Evolutionary conservation across 139 green algal genomes (phyloP), one percentile per base, ranked within the genome.

Genomic region (Asterochloris erici): DNA sequence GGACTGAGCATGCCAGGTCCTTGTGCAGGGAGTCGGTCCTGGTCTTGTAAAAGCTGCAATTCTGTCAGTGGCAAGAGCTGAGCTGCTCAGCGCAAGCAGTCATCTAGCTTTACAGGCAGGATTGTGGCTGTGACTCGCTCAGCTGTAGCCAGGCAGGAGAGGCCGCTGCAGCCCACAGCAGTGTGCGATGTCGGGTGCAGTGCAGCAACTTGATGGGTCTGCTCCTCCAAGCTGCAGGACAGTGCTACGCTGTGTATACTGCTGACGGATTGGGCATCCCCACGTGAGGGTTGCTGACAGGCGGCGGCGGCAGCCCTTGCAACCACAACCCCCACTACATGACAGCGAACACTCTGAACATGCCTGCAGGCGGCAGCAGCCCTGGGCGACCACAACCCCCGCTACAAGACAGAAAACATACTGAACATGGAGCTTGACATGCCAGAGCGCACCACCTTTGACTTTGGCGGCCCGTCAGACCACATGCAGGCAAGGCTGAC

Each of bases 351-450:
- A 94, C 95, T 71, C 84, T 96, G 38, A 89, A 86, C 38, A 78
- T 96, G 60, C 38, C 38, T 54, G 38, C 91, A 90, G 86, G 77
- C 90, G 63, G 88, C 88, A 14, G 88, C 85, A 28, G 85, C 86
- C 38, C 87, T 92, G 78, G 93, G 93, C 26, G 91, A 94, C 78
- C 91, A 93, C 86, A 95, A 95, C 84, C 91, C 91, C 23, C 79
- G 92, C 23, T 94, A 94, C 88, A 93, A 91, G 85, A 87, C 87
- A 19, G 93, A 96, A 68, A 96, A 96, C 86, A 94, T 96, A 68
- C 84, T 96, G 38, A 89, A 86, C 38, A 78, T 96, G 60, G 90
- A 94, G 79, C 84, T 94, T 62, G 93, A 96, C 77, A 85, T 96
- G 88, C 93, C 93, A 11, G 89, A 94, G 85, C 83, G 90, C 19